phyloP scores from a whole-genome alignment of 2,329 filamentous ascomycete species.

The Calonectria leucothoes region DNA sequence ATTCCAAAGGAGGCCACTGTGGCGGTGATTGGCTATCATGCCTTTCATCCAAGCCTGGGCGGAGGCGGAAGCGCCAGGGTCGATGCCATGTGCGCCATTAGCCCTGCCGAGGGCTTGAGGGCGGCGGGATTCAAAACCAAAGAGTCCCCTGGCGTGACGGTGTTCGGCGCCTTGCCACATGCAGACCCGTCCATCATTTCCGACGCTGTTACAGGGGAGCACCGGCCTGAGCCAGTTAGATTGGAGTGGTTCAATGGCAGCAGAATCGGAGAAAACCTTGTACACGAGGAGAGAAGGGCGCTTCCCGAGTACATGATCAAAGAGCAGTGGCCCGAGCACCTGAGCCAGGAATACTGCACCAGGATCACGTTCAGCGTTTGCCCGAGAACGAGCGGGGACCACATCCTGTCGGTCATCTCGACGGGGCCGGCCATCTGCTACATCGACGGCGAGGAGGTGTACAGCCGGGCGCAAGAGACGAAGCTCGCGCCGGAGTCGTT shows the following conservation, averaged over 20 bases:
- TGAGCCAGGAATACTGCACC: conserved; percentile 18
- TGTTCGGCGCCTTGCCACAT: conserved; percentile 16
- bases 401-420: conserved; percentile 22
- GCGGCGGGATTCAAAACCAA: not conserved
- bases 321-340: conserved; percentile 23
- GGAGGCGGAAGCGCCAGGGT: conserved; percentile 32
- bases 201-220: not conserved
- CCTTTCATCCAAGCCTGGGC: conserved; percentile 37
- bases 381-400: conserved; percentile 8
- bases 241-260: conserved; percentile 22
- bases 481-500: conserved; percentile 10
- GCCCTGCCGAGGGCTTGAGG: conserved; percentile 3
- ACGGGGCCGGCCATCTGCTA: conserved; percentile 18
- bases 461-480: not conserved
- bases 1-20: conserved; percentile 43
- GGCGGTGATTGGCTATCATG: conserved; percentile 42
- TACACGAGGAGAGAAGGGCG: conserved; percentile 1
- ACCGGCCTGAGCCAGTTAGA: not conserved
- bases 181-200: conserved; percentile 2
- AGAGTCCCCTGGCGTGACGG: conserved; percentile 4
- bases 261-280: conserved; percentile 18
- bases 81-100: not conserved
- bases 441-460: conserved; percentile 2
- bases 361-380: conserved; percentile 17
- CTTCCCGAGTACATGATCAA: conserved; percentile 30